Conservation (phyloP, 2,329 filamentous ascomycete genomes). For the Aspergillus melleus region DNA sequence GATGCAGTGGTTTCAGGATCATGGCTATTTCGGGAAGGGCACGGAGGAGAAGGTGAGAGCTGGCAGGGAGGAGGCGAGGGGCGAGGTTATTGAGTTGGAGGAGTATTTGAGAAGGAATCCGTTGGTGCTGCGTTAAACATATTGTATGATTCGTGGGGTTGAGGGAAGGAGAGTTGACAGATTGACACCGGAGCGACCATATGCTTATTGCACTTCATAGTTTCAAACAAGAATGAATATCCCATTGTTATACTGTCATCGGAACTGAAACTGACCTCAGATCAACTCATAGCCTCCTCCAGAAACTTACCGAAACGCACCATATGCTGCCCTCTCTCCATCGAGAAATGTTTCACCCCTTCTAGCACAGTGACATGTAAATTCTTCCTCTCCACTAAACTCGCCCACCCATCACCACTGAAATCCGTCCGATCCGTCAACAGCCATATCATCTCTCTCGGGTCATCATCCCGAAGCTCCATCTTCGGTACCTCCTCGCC, state of each 20-base stretch:
- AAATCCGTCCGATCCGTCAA: constrained; percentile 50
- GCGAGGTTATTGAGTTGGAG: constrained; percentile 4
- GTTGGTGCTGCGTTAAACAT: neutral
- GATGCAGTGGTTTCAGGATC: constrained; percentile 2
- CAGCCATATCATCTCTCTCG: constrained; percentile 51
- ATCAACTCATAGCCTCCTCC: neutral
- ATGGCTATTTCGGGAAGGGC: constrained; percentile 5
- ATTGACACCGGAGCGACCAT: neutral
- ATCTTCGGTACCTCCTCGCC: constrained; percentile 38
- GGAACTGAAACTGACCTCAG: neutral
- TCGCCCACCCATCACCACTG: constrained; percentile 50
- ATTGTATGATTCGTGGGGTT: too few species aligned
- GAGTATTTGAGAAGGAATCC: neutral
- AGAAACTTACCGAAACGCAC: neutral
- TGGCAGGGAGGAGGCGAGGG: constrained; percentile 1
- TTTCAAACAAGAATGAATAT: neutral
- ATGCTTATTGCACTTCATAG: neutral
- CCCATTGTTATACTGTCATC: neutral
- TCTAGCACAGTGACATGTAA: constrained; percentile 34
- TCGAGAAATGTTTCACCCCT: constrained; percentile 37
- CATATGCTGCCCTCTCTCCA: constrained; percentile 1
- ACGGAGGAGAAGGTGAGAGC: constrained; percentile 2
- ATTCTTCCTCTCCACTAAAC: constrained; percentile 42
- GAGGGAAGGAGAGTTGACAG: too few species aligned
- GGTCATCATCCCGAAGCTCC: constrained; percentile 39